Base-by-base conservation (phyloP, 2,329 filamentous ascomycete species). In the Pyrenochaeta sp. region DNA sequence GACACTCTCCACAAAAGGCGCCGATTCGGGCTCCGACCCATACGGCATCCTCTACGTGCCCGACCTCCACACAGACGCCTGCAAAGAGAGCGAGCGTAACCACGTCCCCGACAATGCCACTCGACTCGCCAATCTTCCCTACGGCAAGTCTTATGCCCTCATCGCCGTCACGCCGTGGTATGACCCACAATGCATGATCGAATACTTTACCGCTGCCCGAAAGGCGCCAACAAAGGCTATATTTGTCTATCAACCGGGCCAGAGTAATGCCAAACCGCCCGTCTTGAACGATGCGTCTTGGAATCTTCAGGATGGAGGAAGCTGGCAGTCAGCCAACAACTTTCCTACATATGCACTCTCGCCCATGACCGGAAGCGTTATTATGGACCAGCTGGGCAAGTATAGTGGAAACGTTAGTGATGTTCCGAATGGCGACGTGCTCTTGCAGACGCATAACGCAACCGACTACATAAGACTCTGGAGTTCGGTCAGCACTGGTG, bases 141-240 rank as follows among this genome's bases (percentile, higher is more conserved):
- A 79, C 0, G 80, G 80, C 35, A 67, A 69, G 14, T 84, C 88
- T 55, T 90, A 89, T 68, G 84, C 87, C 41, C 77, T 91, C 37
- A 83, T 96, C 58, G 92, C 88, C 19, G 74, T 96, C 39, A 92
- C 90, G 17, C 93, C 93, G 19, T 97, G 93, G 92, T 84, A 90
- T 58, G 88, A 81, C 50, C 74, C 80, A 6, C 75, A 83, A 18
- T 99, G 93, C 66, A 88, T 89, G 9, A 72, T 79, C 41, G 81
- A 86, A 30, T 96, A 90, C 66, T 79, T 97, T 32, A 72, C 78
- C 13, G 74, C 77, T 9, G 81, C 80, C 14, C 80, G 82, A n/a
- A 82, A 86, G 54, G 79, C 82, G 17, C 37, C 56, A 2, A 77
- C 87, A 7, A 80, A 83, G 28, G 80, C 73, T 14, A 76, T 84